Evolutionary conservation across 1,284 basidiomycete genomes (phyloP).

Genomic region (Pseudozyma sp.): DNA sequence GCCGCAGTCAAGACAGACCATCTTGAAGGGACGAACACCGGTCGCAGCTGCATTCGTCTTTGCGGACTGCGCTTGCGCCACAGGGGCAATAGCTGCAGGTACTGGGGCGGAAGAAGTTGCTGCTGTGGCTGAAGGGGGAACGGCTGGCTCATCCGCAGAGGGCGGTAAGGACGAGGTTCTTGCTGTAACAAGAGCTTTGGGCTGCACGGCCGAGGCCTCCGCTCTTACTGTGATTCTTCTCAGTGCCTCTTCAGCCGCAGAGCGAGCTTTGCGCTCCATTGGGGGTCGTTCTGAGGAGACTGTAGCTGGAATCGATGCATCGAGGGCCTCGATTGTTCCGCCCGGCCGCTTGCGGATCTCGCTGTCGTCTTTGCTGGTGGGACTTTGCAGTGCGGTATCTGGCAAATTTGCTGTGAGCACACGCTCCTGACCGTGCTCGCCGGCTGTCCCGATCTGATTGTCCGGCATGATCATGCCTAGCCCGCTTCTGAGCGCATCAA

Average conservation of each 20-base stretch:
- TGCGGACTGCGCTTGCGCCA: not conserved
- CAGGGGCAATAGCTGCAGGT: not conserved
- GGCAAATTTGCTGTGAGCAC: slow-evolving; percentile 31
- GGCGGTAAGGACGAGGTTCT: slow-evolving; percentile 39
- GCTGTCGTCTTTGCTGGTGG: slow-evolving; percentile 33
- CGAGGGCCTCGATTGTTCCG: slow-evolving; percentile 15
- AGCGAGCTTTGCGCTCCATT: slow-evolving; percentile 19
- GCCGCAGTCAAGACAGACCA: slow-evolving; percentile 54
- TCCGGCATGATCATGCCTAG: slow-evolving; percentile 26
- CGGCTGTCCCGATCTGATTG: slow-evolving; percentile 37
- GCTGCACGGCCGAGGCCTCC: slow-evolving; percentile 11
- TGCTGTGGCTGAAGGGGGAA: not conserved
- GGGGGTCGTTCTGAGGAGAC: slow-evolving; percentile 12
- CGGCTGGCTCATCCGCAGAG: slow-evolving; percentile 8
- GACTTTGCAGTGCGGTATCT: slow-evolving; percentile 16
- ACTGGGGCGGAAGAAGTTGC: not conserved
- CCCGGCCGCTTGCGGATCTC: slow-evolving; percentile 34
- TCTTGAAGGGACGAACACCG: slow-evolving; percentile 35
- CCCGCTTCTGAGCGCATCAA: slow-evolving; percentile 29
- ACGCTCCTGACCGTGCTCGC: slow-evolving; percentile 48
- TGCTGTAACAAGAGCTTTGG: slow-evolving; percentile 26
- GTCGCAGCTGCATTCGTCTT: not conserved
- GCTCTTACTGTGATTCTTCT: slow-evolving; percentile 32
- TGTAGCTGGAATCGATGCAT: slow-evolving; percentile 8
- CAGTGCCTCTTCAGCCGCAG: slow-evolving; percentile 50